Conservation (phyloP, 352 stramenopile genomes). For the Phytophthora lateralis region DNA sequence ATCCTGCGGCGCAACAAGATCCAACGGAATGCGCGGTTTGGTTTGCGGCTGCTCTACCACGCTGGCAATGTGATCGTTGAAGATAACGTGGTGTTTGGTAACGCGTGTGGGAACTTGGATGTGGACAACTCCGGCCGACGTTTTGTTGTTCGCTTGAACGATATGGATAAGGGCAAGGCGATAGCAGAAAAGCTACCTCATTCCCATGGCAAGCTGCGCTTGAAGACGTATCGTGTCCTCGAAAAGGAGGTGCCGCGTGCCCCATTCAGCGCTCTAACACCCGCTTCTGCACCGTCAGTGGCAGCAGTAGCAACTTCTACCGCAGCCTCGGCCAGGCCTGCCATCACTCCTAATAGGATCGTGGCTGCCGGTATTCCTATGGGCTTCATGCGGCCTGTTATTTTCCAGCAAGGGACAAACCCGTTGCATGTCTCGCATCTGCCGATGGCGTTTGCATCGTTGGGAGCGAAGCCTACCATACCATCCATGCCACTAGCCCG, state of each 20-base stretch:
- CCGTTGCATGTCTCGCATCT: conserved; percentile 28
- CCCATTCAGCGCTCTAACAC: neutral
- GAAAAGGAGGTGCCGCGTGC: conserved; percentile 15
- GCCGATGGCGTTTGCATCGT: conserved; percentile 32
- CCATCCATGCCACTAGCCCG: conserved; percentile 26
- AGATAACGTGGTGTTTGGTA: conserved; percentile 68
- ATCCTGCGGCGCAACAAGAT: conserved; percentile 72
- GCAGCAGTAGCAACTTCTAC: neutral
- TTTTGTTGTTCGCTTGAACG: conserved; percentile 81
- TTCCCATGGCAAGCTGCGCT: conserved; percentile 47
- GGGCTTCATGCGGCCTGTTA: conserved; percentile 34
- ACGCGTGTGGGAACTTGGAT: conserved; percentile 76
- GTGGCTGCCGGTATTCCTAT: conserved; percentile 32
- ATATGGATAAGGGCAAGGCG: conserved; percentile 69
- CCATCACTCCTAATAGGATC: conserved; percentile 16
- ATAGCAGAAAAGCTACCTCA: conserved; percentile 54
- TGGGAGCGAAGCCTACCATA: conserved; percentile 29
- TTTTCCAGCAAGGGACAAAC: conserved; percentile 26
- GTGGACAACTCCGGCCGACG: conserved; percentile 75
- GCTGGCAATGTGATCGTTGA: conserved; percentile 76
- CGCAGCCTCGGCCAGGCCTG: conserved; percentile 8
- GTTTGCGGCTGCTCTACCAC: conserved; percentile 74
- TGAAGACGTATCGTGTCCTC: conserved; percentile 47
- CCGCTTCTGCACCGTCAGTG: neutral
- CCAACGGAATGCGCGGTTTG: conserved; percentile 69